Percentiles rank a stretch among this genome's conserved stretches.
Conservation (phyloP, 2,329 filamentous ascomycete genomes). For the Geoglossum cookeanum region DNA sequence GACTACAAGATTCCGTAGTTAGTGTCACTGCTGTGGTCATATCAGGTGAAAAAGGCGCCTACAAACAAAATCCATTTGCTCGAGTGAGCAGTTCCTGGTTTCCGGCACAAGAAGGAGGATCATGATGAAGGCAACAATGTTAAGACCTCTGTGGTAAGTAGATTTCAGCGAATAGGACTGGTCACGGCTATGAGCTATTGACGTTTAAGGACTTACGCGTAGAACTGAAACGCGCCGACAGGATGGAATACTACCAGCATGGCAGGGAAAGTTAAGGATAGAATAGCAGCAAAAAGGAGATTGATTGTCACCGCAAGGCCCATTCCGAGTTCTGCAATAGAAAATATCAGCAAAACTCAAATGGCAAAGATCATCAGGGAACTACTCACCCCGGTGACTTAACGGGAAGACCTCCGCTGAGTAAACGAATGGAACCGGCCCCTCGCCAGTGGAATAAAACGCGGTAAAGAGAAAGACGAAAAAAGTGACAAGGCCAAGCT, state of each 20-base stretch:
- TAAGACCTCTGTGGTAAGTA: constrained; percentile 28
- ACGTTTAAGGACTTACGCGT: constrained; percentile 13
- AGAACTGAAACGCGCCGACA: constrained; percentile 21
- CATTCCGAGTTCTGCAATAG: constrained; percentile 11
- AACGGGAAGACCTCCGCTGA: too few species aligned
- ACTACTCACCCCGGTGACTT: too few species aligned
- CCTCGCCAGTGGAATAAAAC: too few species aligned
- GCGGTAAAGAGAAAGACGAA: too few species aligned
- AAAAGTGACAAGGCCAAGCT: too few species aligned
- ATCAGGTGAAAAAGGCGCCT: constrained; percentile 25
- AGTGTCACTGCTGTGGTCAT: too few species aligned
- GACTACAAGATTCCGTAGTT: too few species aligned
- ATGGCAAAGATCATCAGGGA: too few species aligned
- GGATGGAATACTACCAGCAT: constrained; percentile 18
- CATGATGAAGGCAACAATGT: constrained; percentile 39
- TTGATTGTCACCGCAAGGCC: constrained; percentile 14
- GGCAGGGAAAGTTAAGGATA: constrained; percentile 4
- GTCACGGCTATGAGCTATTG: neutral
- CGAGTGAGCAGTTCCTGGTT: constrained; percentile 34
- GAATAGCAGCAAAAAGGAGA: constrained; percentile 4
- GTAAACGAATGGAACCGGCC: too few species aligned
- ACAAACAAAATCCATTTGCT: constrained; percentile 36
- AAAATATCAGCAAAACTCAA: neutral
- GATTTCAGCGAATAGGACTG: constrained; percentile 18
- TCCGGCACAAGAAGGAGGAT: constrained; percentile 43